A percentile compares a stretch with the other conserved stretches of the same genome.
Conservation (phyloP, 805 yeast genomes). For the Starmerella powellii region DNA sequence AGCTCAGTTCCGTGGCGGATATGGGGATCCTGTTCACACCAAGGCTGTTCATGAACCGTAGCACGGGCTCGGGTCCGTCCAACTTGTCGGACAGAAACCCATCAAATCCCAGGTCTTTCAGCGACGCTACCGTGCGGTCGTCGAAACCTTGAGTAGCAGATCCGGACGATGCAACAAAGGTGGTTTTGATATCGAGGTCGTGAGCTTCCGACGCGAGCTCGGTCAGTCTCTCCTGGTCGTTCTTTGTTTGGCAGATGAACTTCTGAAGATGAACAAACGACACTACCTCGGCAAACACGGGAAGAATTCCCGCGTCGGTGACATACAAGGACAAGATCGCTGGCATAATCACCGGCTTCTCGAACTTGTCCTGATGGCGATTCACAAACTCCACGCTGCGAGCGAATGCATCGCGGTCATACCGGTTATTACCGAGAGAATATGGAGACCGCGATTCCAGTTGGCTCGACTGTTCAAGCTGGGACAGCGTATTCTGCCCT, state of each 20-base stretch:
- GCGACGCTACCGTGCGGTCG: conserved; percentile 31
- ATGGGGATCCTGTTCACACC: conserved; percentile 49
- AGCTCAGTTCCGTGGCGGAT: conserved; percentile 33
- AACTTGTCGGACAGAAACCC: conserved; percentile 64
- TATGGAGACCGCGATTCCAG: neutral
- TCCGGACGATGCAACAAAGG: neutral
- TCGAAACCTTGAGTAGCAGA: conserved; percentile 38
- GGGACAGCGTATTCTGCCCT: neutral
- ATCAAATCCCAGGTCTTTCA: conserved; percentile 55
- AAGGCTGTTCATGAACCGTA: conserved; percentile 28
- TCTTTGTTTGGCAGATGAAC: conserved; percentile 45
- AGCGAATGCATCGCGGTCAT: conserved; percentile 2
- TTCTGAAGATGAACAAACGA: conserved; percentile 45
- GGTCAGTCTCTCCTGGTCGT: conserved; percentile 39
- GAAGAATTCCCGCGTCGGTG: conserved; percentile 38
- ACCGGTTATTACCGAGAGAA: neutral
- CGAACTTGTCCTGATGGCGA: conserved; percentile 22
- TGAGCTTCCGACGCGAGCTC: conserved; percentile 32
- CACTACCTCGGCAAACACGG: conserved; percentile 46
- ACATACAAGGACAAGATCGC: conserved; percentile 56
- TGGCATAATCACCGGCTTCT: conserved; percentile 50
- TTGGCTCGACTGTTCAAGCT: neutral
- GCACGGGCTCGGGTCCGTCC: conserved; percentile 58
- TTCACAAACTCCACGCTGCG: conserved; percentile 1
- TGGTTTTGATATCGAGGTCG: conserved; percentile 20